These are phyloP conservation scores for Elaeis oleifera DNA, from an alignment of 202 grass and related monocot genomes.

Conservation along the genomic window DNA sequence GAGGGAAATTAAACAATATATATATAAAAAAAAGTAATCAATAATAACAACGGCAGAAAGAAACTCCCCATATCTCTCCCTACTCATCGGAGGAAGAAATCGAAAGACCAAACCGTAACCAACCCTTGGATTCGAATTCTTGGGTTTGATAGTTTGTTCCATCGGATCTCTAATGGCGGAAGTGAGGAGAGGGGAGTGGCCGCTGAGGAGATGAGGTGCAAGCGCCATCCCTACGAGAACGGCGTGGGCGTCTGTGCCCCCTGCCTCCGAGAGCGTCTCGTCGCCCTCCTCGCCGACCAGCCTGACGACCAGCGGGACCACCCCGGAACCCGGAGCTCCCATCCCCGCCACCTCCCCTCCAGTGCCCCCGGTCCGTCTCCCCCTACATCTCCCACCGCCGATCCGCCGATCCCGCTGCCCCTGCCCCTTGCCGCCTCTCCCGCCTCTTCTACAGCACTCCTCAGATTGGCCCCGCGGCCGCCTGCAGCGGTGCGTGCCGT, in stretches of 20 bases:
- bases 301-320: neutral
- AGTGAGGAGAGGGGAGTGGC: neutral
- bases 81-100: no score
- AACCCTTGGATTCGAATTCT: neutral
- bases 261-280: slow-evolving; percentile 16
- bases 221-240: slow-evolving; percentile 2
- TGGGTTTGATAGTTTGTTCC: neutral
- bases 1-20: no score
- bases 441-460: no score
- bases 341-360: neutral
- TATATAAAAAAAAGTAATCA: no score
- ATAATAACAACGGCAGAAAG: no score
- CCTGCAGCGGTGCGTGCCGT: no score
- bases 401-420: neutral
- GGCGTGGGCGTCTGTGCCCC: slow-evolving; percentile 19
- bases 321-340: neutral
- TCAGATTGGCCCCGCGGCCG: no score
- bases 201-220: slow-evolving; percentile 14
- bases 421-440: no score
- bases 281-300: neutral
- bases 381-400: neutral
- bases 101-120: no score
- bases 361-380: neutral
- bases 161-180: no score
- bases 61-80: no score